Conservation (phyloP, 2,329 filamentous ascomycete genomes). For the Hymenotorrendiella dingleyae region DNA sequence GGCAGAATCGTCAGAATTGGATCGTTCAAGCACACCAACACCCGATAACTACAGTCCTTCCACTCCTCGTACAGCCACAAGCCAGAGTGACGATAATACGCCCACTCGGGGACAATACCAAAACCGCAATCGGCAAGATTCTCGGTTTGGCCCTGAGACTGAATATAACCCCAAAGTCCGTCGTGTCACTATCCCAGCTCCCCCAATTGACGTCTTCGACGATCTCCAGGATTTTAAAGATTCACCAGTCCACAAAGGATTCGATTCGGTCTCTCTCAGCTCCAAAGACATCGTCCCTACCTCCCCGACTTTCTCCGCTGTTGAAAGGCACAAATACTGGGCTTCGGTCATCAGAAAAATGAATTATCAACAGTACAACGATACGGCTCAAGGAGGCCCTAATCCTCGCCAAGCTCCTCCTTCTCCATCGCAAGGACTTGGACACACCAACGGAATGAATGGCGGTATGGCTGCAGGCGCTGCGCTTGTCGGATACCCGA, state of each 20-base stretch:
- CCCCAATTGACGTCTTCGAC: background rate
- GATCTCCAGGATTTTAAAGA: background rate
- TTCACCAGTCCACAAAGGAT: too few species aligned
- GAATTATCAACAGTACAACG: constrained; percentile 11
- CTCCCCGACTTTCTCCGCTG: too few species aligned
- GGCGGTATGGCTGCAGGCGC: constrained; percentile 23
- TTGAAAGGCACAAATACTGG: too few species aligned
- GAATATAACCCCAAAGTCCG: background rate
- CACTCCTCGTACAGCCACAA: background rate
- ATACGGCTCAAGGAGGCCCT: constrained; percentile 15
- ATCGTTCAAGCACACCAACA: background rate
- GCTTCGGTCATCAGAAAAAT: background rate
- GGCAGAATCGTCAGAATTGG: background rate
- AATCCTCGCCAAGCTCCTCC: constrained; percentile 28
- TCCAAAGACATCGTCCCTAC: too few species aligned
- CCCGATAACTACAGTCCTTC: background rate
- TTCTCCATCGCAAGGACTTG: constrained; percentile 26
- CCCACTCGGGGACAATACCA: background rate
- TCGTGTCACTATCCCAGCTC: background rate
- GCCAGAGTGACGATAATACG: background rate
- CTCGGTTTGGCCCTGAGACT: background rate
- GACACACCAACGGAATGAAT: constrained; percentile 29
- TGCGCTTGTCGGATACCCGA: constrained; percentile 37
- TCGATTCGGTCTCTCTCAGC: too few species aligned
- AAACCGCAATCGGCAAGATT: background rate